Evolutionary conservation across 1,139 yeast genomes (phyloP).

Genomic region (Yamadazyma sp.): DNA sequence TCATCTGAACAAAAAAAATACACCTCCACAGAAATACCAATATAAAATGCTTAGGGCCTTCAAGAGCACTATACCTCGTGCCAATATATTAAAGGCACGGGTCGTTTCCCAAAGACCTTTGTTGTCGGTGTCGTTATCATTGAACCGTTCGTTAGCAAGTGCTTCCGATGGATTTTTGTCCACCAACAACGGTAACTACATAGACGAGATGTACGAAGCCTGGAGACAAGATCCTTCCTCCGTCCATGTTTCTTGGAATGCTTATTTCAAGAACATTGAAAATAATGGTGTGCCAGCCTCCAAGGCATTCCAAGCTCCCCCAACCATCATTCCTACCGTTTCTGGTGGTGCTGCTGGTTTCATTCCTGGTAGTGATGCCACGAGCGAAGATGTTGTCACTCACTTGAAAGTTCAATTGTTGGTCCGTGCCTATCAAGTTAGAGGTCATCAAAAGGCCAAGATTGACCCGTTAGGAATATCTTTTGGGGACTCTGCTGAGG

Average conservation of each 20-base stretch:
- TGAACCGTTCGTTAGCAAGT: conserved; percentile 73
- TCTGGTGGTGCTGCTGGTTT: conserved; percentile 69
- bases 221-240: conserved; percentile 89
- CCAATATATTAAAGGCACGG: conserved; percentile 23
- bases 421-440: conserved; percentile 97
- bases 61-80: conserved; percentile 40
- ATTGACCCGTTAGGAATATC: conserved; percentile 93
- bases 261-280: conserved; percentile 90
- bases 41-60: conserved; percentile 44
- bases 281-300: conserved; percentile 67
- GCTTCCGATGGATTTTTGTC: conserved; percentile 71
- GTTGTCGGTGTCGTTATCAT: conserved; percentile 12
- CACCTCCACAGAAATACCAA: too few relatives aligned
- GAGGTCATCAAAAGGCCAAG: conserved; percentile 95
- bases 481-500: conserved; percentile 59
- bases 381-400: conserved; percentile 67
- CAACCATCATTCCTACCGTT: conserved; percentile 75
- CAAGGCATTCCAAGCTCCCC: conserved; percentile 85
- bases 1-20: too few relatives aligned
- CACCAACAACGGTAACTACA: conserved; percentile 84
- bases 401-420: conserved; percentile 94
- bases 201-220: conserved; percentile 96
- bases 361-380: conserved; percentile 47
- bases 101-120: conserved; percentile 10
- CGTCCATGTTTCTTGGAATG: conserved; percentile 95